Percentiles rank a stretch among this genome's conserved stretches.
Evolutionary conservation across 305 asterid genomes (phyloP).

Genomic region (Stenogyne calaminthoides): DNA sequence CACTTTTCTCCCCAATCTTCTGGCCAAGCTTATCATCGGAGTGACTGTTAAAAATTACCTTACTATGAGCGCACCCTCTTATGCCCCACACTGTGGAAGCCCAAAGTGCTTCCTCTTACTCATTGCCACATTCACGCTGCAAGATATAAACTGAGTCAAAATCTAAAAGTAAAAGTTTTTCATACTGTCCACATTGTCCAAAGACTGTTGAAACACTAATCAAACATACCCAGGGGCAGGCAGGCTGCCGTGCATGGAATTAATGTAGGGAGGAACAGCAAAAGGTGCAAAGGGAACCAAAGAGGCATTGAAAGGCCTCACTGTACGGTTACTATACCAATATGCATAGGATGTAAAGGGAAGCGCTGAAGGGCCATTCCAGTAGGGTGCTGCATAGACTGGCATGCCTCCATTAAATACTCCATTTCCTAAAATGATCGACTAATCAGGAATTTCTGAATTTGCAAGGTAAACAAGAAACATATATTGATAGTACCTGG

Average conservation of each 20-base stretch:
- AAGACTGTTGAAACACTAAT: neutral
- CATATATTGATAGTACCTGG: slow-evolving; percentile 47
- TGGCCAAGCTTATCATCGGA: slow-evolving; percentile 53
- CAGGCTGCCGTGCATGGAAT: slow-evolving; percentile 42
- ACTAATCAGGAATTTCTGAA: slow-evolving; percentile 25
- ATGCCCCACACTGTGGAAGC: slow-evolving; percentile 46
- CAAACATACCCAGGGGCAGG: slow-evolving; percentile 54
- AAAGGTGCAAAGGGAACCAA: slow-evolving; percentile 51
- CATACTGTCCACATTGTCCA: neutral
- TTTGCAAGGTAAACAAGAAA: neutral
- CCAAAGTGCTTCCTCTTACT: slow-evolving; percentile 50
- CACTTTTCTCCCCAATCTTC: slow-evolving; percentile 40
- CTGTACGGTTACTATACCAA: slow-evolving; percentile 53
- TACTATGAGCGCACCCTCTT: slow-evolving; percentile 48
- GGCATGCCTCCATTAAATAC: slow-evolving; percentile 61
- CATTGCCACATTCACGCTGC: slow-evolving; percentile 57
- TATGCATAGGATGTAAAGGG: slow-evolving; percentile 49
- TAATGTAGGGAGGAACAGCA: slow-evolving; percentile 50
- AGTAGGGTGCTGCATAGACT: slow-evolving; percentile 61
- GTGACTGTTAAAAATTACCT: slow-evolving; percentile 53
- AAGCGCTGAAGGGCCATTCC: slow-evolving; percentile 56
- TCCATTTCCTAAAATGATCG: slow-evolving; percentile 48
- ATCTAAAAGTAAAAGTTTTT: slow-evolving; percentile 4
- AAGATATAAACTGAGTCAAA: too few species aligned
- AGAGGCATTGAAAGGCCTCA: slow-evolving; percentile 64